Evolutionary conservation across 768 basidiomycete species (phyloP).

Genomic region (Pisolithus albus): DNA sequence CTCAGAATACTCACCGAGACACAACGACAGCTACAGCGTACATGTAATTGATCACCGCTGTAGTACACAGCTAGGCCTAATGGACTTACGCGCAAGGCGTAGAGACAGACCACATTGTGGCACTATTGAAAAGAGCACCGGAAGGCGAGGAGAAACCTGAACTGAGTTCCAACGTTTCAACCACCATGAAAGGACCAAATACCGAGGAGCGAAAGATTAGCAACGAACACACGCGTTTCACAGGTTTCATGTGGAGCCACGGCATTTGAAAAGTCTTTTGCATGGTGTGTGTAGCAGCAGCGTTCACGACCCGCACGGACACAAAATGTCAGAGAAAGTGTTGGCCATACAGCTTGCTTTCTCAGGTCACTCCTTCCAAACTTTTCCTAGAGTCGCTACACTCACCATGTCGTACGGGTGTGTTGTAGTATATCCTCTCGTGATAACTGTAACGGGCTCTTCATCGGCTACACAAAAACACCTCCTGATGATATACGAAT

Average conservation of each 20-base stretch:
- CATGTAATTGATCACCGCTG: too few relatives aligned
- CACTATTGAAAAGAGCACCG: constrained; percentile 43
- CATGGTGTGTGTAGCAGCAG: constrained; percentile 80
- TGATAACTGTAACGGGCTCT: too few relatives aligned
- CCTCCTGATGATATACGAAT: too few relatives aligned
- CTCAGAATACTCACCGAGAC: too few relatives aligned
- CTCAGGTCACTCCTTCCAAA: constrained; percentile 53
- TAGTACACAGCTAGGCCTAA: too few relatives aligned
- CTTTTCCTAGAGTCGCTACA: constrained; percentile 18
- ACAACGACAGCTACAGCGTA: too few relatives aligned
- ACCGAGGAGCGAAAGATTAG: constrained; percentile 46
- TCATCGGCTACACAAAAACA: too few relatives aligned
- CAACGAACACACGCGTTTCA: constrained; percentile 57
- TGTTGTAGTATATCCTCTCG: too few relatives aligned
- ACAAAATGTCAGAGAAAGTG: constrained; percentile 55
- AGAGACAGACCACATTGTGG: constrained; percentile 21
- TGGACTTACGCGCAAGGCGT: constrained; percentile 10
- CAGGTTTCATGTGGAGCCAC: constrained; percentile 48
- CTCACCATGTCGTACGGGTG: too few relatives aligned
- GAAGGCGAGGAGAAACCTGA: constrained; percentile 22
- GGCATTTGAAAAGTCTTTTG: constrained; percentile 55
- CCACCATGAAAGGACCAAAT: constrained; percentile 55
- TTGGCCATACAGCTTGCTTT: not conserved
- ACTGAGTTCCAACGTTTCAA: too few relatives aligned
- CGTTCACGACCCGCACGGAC: constrained; percentile 73